Base-by-base conservation (phyloP, 192 early-diverging fungal genomes). In the Bifiguratus adelaidae region DNA sequence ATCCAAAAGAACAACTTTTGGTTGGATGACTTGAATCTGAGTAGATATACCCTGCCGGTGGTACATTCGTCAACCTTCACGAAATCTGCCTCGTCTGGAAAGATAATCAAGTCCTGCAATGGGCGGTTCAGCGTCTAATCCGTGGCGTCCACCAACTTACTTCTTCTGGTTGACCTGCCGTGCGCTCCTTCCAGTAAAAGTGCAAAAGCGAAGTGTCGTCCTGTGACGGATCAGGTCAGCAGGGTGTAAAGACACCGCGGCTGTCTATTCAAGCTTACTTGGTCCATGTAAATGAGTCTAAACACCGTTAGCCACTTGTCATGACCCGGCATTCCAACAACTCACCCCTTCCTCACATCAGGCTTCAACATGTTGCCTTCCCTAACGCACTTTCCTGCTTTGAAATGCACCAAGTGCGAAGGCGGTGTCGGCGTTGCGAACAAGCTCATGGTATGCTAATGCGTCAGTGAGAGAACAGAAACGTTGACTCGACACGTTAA, bases 1-100 rank as follows among this genome's bases (percentile, higher is more conserved):
- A 88, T 74, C 89, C 89, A 92, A 47, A 85, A 89, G 54, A 92
- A 90, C 40, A 79, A 48, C 22, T 79, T 77, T 62, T 83, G 81
- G 43, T 65, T 72, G 13, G 87, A 88, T 2, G 86, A 79, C 60
- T 81, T 77, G 65, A 90, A 92, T 56, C 78, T 81, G 15, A 92
- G 65, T 37, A 92, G 67, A 51, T 80, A 80, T 0, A 92, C 89
- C 45, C 89, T 83, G 5, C 79, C 87, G 16, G 69, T 74, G 13
- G 65, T 65, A 33, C 75, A 77, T 27, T 74, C 47, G 18, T 43
- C 36, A 7, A 80, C 76, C 15, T 30, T 45, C 4, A 58, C 56
- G 19, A 86, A 58, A 28, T 81, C 74, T 4, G 83, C 85, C 53
- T 92, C 89, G 19, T 82, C 86, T 8, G 78, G 73, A 36, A 91